Evolutionary conservation across 129 eudicot species (phyloP), one percentile per base, ranked within the genome.

Genomic region (Saussurea involucrata): DNA sequence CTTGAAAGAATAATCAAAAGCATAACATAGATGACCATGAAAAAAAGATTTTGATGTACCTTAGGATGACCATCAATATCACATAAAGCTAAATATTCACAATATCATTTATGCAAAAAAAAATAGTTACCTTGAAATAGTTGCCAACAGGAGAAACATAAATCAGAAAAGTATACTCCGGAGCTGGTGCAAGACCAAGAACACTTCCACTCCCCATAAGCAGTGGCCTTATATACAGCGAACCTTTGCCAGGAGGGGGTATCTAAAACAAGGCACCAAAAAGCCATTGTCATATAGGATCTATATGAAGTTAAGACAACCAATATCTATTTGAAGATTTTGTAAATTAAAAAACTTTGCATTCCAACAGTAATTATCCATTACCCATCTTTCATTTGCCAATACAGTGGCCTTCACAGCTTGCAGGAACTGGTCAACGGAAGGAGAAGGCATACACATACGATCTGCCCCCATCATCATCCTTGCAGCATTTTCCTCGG

Each of bases 161-260:
- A 71, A 95, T 85, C 80, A 95, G 74, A 81, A 95, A 88, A 73
- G 99, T 95, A 77, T 88, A 95, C 83, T 95, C 99, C 6, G 97
- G 99, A 67, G 99, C 96, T 74, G 99, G 99, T 68, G 96, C 99
- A 78, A 95, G 93, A 33, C 97, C 99, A 73, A 95, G 95, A 80
- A 92, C 95, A 63, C 96, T 83, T 75, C 99, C 99, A 72, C 92
- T 95, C 64, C 99, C 99, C 88, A 92, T 86, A 70, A 95, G 99
- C 86, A 95, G 79, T 53, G 96, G 97, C 75, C 99, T 82, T 72
- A 92, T 88, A 77, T 95, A 92, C 63, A 95, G 77, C 1, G 97
- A 95, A 68, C 99, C 99, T 84, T 95, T 95, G 32, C 96, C 97
- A 1, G 92, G 88, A 81, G 97, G 97, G 5, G 99, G 99, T 80